Base-by-base conservation (phyloP, 2,329 filamentous ascomycete genomes). In the Ceratocystis cacaofunesta region DNA sequence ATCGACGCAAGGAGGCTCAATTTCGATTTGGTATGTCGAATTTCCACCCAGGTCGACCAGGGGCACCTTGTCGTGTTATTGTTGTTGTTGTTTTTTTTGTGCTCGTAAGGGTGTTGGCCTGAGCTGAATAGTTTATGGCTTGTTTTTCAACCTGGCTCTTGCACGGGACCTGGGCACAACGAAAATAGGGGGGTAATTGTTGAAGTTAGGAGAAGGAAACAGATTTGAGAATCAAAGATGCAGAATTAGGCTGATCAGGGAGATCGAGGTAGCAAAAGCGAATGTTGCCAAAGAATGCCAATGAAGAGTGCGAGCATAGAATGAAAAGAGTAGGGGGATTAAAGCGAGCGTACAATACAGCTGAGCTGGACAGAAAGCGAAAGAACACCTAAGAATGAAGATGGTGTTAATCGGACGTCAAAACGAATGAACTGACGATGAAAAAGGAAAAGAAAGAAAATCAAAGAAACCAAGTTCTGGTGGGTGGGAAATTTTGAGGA, bases 1-100 rank as follows among this genome's bases (percentile, higher is more conserved):
- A 63, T 36, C 61, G n/a, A 62, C 17, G 55, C 55, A 58, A 58
- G 28, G 28, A 58, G 55, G n/a, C n/a, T 58, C 55, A 36, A 58
- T 36, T 58, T 32, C 17, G 12, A 36, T 36, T 30, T 58, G 28
- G 55, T 17, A 41, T 41, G 30, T 19, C 36, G 30, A 61, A 36
- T 32, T 61, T 43, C 17, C 12, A 43, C 55, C 15, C 25, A 36
- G 28, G 25, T 58, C 28, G 55, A 58, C 55, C 55, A 58, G 55
- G 55, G 52, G 28, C 25, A n/a, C 55, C 55, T 36, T 58, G 55
- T 58, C 55, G 55, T 58, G 55, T 30, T 58, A 6, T 52, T 52
- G 48, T 52, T 52, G 48, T 52, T 52, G 44, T 50, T 48, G 15
- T 50, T 50, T 52, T 52, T 15, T 32, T 5, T 17, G 3, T 12